These are phyloP conservation scores for Triticum monococcum DNA, from an alignment of 176 grass and related monocot species.

Conservation along the genomic window DNA sequence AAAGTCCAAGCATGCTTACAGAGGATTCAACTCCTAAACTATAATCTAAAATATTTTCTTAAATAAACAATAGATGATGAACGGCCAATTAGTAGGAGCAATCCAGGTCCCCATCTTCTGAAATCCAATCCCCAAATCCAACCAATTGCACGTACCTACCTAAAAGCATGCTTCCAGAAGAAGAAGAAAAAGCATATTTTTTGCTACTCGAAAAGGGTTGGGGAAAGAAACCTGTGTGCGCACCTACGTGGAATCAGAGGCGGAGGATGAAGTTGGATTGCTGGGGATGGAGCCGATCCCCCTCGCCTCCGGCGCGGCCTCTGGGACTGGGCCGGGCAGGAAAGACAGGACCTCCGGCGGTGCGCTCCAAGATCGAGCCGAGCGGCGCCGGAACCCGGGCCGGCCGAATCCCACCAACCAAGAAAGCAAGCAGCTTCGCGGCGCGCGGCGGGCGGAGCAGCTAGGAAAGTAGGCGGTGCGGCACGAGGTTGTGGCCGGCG, in stretches of 20 bases:
- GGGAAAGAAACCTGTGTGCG: background rate
- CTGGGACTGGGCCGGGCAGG: background rate
- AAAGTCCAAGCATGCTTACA: background rate
- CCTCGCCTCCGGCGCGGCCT: background rate
- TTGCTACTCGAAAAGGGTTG: background rate
- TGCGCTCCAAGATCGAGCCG: background rate
- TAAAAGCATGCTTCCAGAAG: background rate
- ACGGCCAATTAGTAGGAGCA: background rate
- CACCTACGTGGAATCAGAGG: background rate
- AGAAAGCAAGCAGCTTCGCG: background rate
- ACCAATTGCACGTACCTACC: conserved; percentile 1
- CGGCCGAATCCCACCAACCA: background rate
- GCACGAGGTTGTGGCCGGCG: background rate
- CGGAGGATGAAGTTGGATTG: background rate
- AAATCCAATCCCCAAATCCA: background rate
- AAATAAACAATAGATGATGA: background rate
- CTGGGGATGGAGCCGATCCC: background rate
- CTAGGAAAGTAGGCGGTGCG: background rate
- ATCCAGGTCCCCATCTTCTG: background rate
- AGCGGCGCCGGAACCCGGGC: background rate
- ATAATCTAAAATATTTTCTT: background rate
- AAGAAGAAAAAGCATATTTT: background rate
- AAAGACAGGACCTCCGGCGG: too few relatives aligned
- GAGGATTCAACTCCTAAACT: conserved; percentile 12
- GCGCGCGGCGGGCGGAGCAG: background rate